Conservation (phyloP, 495 filamentous ascomycete species). For the Aspergillus baeticus region DNA sequence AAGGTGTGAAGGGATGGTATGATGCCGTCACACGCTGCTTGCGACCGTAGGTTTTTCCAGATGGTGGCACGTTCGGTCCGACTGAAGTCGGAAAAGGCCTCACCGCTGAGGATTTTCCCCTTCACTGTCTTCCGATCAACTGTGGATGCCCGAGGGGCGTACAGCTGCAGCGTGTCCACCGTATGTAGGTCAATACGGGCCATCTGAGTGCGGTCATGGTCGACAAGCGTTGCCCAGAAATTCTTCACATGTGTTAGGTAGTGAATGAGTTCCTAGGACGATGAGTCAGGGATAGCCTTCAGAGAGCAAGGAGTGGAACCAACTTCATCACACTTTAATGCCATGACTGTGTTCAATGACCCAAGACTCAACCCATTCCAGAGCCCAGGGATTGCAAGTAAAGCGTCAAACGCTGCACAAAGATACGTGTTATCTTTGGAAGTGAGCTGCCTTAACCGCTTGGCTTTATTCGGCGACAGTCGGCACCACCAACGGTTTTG, state of each 20-base stretch:
- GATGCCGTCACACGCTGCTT: too few relatives aligned
- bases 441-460: slow-evolving; percentile 19
- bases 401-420: slow-evolving; percentile 21
- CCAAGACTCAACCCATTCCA: slow-evolving; percentile 29
- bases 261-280: slow-evolving; percentile 3
- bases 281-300: too few relatives aligned
- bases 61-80: too few relatives aligned
- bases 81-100: slow-evolving; percentile 32
- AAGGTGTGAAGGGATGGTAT: too few relatives aligned
- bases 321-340: slow-evolving; percentile 5
- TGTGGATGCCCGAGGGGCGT: slow-evolving; percentile 20
- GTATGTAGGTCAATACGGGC: slow-evolving; percentile 1
- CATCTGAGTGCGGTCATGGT: neutral
- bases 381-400: slow-evolving; percentile 26
- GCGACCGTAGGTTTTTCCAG: too few relatives aligned
- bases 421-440: slow-evolving; percentile 1
- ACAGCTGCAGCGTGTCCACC: slow-evolving; percentile 16
- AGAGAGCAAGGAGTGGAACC: too few relatives aligned
- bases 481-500: slow-evolving; percentile 23
- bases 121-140: slow-evolving; percentile 6
- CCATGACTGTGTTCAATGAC: slow-evolving; percentile 11
- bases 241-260: neutral
- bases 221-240: slow-evolving; percentile 8
- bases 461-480: slow-evolving; percentile 22
- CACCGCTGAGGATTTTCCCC: slow-evolving; percentile 13